Evolutionary conservation across 257 asterid genomes (phyloP), one percentile per base, ranked within the genome.

Genomic region (Solanum habrochaites): DNA sequence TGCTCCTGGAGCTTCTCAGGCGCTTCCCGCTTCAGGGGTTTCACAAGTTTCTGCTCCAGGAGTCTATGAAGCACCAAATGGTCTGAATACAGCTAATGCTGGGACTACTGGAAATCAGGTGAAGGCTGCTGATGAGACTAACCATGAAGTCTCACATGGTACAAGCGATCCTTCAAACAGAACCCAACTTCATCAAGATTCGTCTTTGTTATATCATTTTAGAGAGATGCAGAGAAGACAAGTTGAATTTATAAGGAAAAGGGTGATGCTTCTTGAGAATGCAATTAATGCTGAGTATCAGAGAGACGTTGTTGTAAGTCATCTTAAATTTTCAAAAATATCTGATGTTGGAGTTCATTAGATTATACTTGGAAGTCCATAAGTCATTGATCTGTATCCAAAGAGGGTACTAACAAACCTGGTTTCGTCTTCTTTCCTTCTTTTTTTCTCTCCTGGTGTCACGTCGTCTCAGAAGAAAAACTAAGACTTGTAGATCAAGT

Each of bases 181-280:
- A 64, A 29, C 96, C 67, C 99, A 94, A 89, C 40, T 83, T 84
- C 85, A 86, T 88, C 98, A 92, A 89, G 99, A 97, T 72, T 94
- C 96, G 12, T 87, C 93, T 73, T 78, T 85, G 78, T 85, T 93
- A 69, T 93, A 90, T 86, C 95, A 92, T 90, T 95, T 92, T 86
- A 93, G 98, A 82, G 99, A 97, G 93, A 92, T 97, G 96, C 99
- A 97, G 93, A 92, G 98, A 90, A 91, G 98, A 86, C 99, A 89
- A 85, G 98, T 96, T 83, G 99, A 97, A 89, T 97, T 96, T 86
- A 86, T 97, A 88, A 96, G 96, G 91, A 97, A 97, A 91, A 91
- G 99, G 92, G 99, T 97, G 88, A 93, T 93, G 83, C 97, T 97
- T 89, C 86, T 97, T 56, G 99, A 97, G 88, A 97, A 95, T 92